Evolutionary conservation across 1,284 basidiomycete genomes (phyloP).

Genomic region (Fomes fomentarius): DNA sequence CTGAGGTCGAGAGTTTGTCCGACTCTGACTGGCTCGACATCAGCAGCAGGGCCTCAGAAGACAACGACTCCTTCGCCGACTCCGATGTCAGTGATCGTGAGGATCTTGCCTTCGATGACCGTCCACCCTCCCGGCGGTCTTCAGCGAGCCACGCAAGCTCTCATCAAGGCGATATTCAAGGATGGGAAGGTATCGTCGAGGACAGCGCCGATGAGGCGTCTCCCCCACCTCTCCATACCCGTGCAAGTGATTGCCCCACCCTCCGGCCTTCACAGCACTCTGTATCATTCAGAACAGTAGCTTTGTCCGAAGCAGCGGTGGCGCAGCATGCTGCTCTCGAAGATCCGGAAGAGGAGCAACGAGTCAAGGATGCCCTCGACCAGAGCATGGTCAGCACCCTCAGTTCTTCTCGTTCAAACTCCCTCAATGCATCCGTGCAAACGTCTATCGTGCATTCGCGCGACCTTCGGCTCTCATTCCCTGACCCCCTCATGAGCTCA

Average conservation of each 20-base stretch:
- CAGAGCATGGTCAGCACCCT: slow-evolving; percentile 80
- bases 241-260: slow-evolving; percentile 6
- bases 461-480: slow-evolving; percentile 76
- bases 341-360: slow-evolving; percentile 58
- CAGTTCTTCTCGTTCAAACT: slow-evolving; percentile 67
- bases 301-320: slow-evolving; percentile 32
- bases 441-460: slow-evolving; percentile 59
- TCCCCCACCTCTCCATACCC: slow-evolving; percentile 31
- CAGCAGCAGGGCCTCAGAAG: slow-evolving; percentile 66
- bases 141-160: slow-evolving; percentile 69
- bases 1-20: slow-evolving; percentile 67
- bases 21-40: slow-evolving; percentile 84
- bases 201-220: slow-evolving; percentile 49
- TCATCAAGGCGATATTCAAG: slow-evolving; percentile 64
- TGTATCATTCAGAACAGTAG: slow-evolving; percentile 21
- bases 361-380: slow-evolving; percentile 70
- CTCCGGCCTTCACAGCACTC: slow-evolving; percentile 18
- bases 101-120: slow-evolving; percentile 42
- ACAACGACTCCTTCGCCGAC: slow-evolving; percentile 61
- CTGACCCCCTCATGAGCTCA: slow-evolving; percentile 73
- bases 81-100: slow-evolving; percentile 63
- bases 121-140: slow-evolving; percentile 64
- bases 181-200: slow-evolving; percentile 75
- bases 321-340: slow-evolving; percentile 31
- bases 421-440: slow-evolving; percentile 44